Evolutionary conservation across 2,329 filamentous ascomycete genomes (phyloP).

Genomic region (Sporothrix euskadiensis): DNA sequence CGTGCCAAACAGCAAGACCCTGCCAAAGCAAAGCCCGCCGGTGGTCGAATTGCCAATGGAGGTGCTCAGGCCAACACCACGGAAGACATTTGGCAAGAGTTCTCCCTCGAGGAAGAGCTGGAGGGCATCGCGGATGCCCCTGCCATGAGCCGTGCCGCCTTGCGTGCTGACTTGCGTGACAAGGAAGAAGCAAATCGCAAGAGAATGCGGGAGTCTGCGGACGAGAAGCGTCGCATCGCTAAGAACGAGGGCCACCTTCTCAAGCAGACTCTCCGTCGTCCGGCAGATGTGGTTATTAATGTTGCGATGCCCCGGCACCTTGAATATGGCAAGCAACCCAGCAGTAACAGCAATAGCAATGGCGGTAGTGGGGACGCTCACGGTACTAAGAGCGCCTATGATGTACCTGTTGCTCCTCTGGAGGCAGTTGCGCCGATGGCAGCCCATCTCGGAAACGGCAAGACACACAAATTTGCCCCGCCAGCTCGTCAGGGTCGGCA

Average conservation of each 20-base stretch:
- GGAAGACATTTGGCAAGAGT: conserved; percentile 23
- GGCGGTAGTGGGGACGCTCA: too few species aligned
- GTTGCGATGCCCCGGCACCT: background rate
- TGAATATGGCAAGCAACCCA: background rate
- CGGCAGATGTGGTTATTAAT: background rate
- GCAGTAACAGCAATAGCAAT: background rate
- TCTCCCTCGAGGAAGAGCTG: conserved; percentile 32
- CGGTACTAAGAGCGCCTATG: background rate
- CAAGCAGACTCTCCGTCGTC: background rate
- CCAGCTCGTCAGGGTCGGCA: background rate
- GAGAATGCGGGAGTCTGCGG: conserved; percentile 15
- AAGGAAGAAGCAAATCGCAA: conserved; percentile 12
- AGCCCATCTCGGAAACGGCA: background rate
- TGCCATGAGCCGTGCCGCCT: conserved; percentile 10
- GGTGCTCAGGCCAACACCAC: background rate
- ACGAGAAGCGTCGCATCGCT: conserved; percentile 26
- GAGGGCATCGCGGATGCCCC: conserved; percentile 31
- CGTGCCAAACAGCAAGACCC: background rate
- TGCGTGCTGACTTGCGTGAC: conserved; percentile 25
- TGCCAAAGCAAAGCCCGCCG: background rate
- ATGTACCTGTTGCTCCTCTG: background rate
- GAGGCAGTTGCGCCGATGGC: background rate
- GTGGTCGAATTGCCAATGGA: background rate
- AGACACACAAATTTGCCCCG: background rate
- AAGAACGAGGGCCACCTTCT: conserved; percentile 24